A percentile compares a stretch with the other conserved stretches of the same genome.
Evolutionary conservation across 805 yeast species (phyloP).

Genomic region (Hanseniaspora mollemarum): DNA sequence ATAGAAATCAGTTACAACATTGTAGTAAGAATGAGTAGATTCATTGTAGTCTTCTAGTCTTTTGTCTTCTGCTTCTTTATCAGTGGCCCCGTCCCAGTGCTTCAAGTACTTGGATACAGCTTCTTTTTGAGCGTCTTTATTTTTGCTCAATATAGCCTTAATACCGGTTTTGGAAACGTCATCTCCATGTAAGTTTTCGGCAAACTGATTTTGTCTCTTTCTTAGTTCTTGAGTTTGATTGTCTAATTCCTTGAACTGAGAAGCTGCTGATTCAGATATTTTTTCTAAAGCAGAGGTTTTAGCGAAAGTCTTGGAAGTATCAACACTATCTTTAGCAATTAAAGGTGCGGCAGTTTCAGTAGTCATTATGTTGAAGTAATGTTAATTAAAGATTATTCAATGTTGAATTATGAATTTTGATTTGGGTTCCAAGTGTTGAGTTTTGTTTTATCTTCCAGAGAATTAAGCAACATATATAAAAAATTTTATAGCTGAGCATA

Average conservation of each 20-base stretch:
- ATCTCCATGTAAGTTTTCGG: constrained; percentile 78
- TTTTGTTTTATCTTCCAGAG: no score
- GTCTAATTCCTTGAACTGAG: not conserved
- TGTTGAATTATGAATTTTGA: constrained; percentile 9
- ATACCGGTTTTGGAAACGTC: constrained; percentile 57
- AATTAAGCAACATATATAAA: not conserved
- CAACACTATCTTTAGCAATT: not conserved
- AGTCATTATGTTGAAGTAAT: constrained; percentile 9
- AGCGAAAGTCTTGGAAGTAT: not conserved
- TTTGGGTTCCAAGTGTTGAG: not conserved
- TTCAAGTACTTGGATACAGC: constrained; percentile 86
- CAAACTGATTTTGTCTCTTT: constrained; percentile 45
- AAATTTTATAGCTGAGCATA: not conserved
- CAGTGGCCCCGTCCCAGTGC: constrained; percentile 92
- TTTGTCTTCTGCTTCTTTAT: constrained; percentile 54
- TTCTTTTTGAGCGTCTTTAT: constrained; percentile 64
- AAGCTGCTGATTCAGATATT: constrained; percentile 8
- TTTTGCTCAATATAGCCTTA: constrained; percentile 63
- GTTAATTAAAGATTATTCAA: no score
- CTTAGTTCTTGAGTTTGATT: constrained; percentile 21
- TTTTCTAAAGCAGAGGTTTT: constrained; percentile 12
- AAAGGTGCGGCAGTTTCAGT: not conserved
- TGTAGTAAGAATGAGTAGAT: constrained; percentile 89
- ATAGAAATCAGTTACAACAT: constrained; percentile 93
- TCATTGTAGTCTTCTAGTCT: constrained; percentile 79